A percentile compares a stretch with the other conserved stretches of the same genome.
phyloP scores from a whole-genome alignment of 805 yeast genomes.

The Wickerhamomyces sydowiorum region DNA sequence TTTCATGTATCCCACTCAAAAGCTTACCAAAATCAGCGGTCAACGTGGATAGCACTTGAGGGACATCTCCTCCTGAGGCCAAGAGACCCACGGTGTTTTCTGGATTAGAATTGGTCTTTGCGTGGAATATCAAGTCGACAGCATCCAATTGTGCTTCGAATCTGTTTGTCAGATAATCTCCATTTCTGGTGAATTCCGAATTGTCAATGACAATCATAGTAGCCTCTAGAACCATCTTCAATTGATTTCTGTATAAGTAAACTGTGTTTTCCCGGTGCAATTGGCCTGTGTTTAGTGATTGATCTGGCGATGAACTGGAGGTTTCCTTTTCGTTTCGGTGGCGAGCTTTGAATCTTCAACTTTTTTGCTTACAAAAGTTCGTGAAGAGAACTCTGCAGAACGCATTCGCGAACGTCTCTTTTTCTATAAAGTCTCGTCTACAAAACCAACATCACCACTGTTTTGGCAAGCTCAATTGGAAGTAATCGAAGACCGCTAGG shows the following conservation, averaged over 20 bases:
- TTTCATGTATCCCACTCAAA: slow-evolving; percentile 76
- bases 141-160: slow-evolving; percentile 91
- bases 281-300: too few species aligned
- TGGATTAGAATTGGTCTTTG: slow-evolving; percentile 84
- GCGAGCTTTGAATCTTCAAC: neutral
- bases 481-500: neutral
- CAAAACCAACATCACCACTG: too few species aligned
- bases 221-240: slow-evolving; percentile 85
- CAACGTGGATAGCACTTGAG: slow-evolving; percentile 82
- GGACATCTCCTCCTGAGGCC: slow-evolving; percentile 82
- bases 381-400: neutral
- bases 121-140: slow-evolving; percentile 78
- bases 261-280: too few species aligned
- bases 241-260: too few species aligned
- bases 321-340: neutral
- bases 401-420: neutral
- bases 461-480: too few species aligned
- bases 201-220: slow-evolving; percentile 93
- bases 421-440: too few species aligned
- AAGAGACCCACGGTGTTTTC: slow-evolving; percentile 91
- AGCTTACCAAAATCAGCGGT: slow-evolving; percentile 85
- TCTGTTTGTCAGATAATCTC: slow-evolving; percentile 84
- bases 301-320: too few species aligned
- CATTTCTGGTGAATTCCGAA: slow-evolving; percentile 94
- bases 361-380: neutral